phyloP scores from a whole-genome alignment of 2,329 filamentous ascomycete species.

The Fusarium sp. region DNA sequence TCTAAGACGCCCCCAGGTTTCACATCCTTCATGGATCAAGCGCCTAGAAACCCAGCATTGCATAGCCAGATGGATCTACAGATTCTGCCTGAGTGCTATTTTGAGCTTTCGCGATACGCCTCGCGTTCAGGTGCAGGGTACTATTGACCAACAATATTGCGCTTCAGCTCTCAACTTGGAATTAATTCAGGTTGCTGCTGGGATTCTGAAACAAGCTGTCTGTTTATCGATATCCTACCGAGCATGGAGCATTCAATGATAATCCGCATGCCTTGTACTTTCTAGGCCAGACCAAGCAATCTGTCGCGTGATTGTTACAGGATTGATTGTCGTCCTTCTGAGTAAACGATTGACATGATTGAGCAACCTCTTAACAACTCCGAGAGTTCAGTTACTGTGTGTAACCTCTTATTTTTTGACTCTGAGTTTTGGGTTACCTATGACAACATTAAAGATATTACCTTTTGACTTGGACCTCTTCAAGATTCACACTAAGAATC shows the following conservation, averaged over 20 bases:
- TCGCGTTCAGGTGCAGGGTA: not conserved
- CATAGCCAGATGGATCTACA: not conserved
- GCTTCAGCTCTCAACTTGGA: not conserved
- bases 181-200: not conserved
- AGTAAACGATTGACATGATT: not conserved
- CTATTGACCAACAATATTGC: not conserved
- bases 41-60: slow-evolving; percentile 13
- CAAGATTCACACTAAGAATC: too few relatives aligned
- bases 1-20: slow-evolving; percentile 39
- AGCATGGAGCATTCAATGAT: not conserved
- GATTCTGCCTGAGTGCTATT: slow-evolving; percentile 24
- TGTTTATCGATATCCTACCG: not conserved
- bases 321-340: not conserved
- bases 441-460: not conserved
- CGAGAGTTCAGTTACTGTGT: not conserved
- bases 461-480: too few relatives aligned
- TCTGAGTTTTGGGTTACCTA: not conserved
- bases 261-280: not conserved
- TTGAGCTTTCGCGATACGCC: slow-evolving; percentile 32
- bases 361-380: not conserved
- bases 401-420: not conserved
- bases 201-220: slow-evolving; percentile 1
- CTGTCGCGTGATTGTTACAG: not conserved
- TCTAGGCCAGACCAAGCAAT: not conserved
- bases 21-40: slow-evolving; percentile 39